Evolutionary conservation across 78 protist species (phyloP), one percentile per base, ranked within the genome.

Genomic region (Cavenderia fasciculata): DNA sequence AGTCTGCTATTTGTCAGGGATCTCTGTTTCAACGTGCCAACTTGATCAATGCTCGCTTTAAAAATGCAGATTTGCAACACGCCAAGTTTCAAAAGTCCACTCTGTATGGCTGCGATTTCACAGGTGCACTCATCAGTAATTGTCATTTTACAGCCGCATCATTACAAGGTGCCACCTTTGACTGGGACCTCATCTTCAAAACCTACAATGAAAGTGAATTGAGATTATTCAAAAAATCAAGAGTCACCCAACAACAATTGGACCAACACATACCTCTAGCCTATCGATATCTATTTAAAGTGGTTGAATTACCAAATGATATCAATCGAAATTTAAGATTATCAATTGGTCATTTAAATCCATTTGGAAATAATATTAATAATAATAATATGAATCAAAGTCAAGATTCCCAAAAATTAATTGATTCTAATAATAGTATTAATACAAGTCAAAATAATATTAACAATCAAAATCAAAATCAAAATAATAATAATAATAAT

Each of bases 31-130:
- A 82, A 43, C 40, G 90, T 21, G 90, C 90, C 2, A 43, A 31
- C 70, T 56, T 82, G 11, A 4, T n/a, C 2, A 68, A 82, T 56
- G 77, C 61, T 23, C 34, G 27, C 11, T 82, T 82, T 82, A 82
- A 57, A 40, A 68, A 52, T 52, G 41, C 71, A 0, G 56, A 68
- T 31, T 47, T 82, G 0, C 79, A 82, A 18, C 90, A 82, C 56
- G 90, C 90, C 0, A 82, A 82, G 33, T 82, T 82, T n/a, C 90
- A 82, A 57, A 82, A 82, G 19, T 68, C 90, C n/a, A 54, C 23
- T 21, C 43, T 82, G 14, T 27, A 2, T 23, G 70, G 57, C 21
- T 56, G 78, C 56, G 90, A 82, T 68, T 82, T 82, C 38, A 82
- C 78, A 2, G 56, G 59, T 41, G 78, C 90, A 40, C n/a, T n/a